These are phyloP conservation scores for Penicillium manginii DNA, from an alignment of 495 filamentous ascomycete genomes.

Conservation along the genomic window DNA sequence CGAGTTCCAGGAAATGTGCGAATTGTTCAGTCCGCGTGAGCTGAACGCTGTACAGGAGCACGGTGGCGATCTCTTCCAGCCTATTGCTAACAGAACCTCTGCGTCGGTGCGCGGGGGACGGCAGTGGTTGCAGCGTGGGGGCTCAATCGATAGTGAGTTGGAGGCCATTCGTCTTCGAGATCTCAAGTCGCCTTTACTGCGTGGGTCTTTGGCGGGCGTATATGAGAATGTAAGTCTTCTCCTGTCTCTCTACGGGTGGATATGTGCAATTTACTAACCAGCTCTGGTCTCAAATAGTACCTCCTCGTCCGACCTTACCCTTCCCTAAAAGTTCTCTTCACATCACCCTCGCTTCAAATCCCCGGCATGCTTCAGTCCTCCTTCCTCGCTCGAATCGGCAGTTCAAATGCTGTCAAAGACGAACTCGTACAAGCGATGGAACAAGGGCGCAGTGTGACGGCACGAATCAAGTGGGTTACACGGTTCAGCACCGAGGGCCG, in stretches of 20 bases:
- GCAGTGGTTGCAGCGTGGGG: slow-evolving; percentile 9
- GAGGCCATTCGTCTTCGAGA: slow-evolving; percentile 31
- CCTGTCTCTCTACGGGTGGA: no score
- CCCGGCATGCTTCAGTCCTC: slow-evolving; percentile 26
- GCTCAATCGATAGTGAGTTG: slow-evolving; percentile 21
- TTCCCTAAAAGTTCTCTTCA: slow-evolving; percentile 23
- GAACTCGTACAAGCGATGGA: slow-evolving; percentile 58
- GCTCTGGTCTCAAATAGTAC: slow-evolving; percentile 7
- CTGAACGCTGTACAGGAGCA: slow-evolving; percentile 49
- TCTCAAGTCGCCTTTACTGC: slow-evolving; percentile 24
- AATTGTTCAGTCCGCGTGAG: slow-evolving; percentile 61
- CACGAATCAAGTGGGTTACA: slow-evolving; percentile 63
- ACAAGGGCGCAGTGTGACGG: slow-evolving; percentile 64
- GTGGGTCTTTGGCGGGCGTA: slow-evolving; percentile 41
- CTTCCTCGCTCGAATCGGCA: slow-evolving; percentile 56
- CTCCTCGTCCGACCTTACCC: slow-evolving; percentile 24
- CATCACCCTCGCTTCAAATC: slow-evolving; percentile 24
- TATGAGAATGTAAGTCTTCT: slow-evolving; percentile 48
- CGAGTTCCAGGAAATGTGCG: slow-evolving; percentile 57
- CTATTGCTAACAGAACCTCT: slow-evolving; percentile 7
- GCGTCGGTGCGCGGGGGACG: slow-evolving; percentile 7
- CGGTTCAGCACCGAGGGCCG: slow-evolving; percentile 47
- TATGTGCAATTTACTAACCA: no score
- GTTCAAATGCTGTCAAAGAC: slow-evolving; percentile 55
- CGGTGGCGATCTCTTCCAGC: slow-evolving; percentile 39